phyloP scores from a whole-genome alignment of 2,329 filamentous ascomycete genomes.

The Cytospora mali region DNA sequence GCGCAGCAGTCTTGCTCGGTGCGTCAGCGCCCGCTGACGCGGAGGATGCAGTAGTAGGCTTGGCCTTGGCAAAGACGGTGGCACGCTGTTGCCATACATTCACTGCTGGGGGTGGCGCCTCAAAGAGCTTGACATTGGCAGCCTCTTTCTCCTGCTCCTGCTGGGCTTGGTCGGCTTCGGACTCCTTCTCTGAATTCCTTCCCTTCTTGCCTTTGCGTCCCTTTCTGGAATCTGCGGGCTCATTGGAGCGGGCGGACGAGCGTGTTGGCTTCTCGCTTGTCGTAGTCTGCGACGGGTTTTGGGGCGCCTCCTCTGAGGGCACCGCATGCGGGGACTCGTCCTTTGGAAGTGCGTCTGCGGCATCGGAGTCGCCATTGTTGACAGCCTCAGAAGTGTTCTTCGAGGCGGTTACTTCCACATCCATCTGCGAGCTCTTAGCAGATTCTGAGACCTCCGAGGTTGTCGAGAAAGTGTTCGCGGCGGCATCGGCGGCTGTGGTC shows the following conservation, averaged over 20 bases:
- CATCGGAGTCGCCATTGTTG: constrained; percentile 34
- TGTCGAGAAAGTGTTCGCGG: constrained; percentile 42
- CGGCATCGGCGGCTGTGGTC: constrained; percentile 40
- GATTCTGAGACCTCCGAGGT: constrained; percentile 38
- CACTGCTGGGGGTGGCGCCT: constrained; percentile 79
- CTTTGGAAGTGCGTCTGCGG: constrained; percentile 42
- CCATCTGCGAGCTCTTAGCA: constrained; percentile 32
- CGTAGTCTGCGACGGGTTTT: constrained; percentile 27
- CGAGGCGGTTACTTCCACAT: constrained; percentile 30
- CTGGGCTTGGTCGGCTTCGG: constrained; percentile 52
- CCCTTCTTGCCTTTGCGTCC: constrained; percentile 67
- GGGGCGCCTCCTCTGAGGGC: constrained; percentile 28
- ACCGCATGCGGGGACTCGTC: constrained; percentile 31
- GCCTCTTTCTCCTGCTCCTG: constrained; percentile 63
- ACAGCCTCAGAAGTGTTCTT: constrained; percentile 37
- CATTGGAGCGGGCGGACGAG: constrained; percentile 65
- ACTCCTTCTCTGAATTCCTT: constrained; percentile 53
- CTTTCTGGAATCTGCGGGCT: constrained; percentile 67
- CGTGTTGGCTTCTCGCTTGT: constrained; percentile 50
- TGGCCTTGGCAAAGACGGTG: constrained; percentile 63
- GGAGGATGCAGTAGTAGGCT: constrained; percentile 33
- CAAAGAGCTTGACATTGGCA: constrained; percentile 68
- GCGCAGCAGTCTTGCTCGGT: constrained; percentile 19
- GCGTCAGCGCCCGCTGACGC: constrained; percentile 26
- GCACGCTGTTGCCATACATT: constrained; percentile 87